phyloP scores from a whole-genome alignment of 352 stramenopile genomes.

The Pythium rhizo-oryzae region DNA sequence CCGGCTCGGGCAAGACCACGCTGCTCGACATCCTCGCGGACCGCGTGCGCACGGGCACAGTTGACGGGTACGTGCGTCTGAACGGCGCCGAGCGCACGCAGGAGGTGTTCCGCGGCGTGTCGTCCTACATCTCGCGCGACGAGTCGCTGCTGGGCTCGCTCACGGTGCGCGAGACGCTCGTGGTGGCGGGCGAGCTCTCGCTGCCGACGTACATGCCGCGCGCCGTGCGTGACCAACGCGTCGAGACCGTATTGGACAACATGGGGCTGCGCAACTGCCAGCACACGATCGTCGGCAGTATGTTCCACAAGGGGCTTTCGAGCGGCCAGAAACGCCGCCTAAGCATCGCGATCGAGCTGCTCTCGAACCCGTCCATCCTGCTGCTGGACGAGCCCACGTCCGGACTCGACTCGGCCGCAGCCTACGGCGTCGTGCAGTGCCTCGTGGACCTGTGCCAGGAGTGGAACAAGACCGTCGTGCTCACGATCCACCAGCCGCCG shows the following conservation, averaged over 20 bases:
- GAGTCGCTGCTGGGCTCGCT: slow-evolving; percentile 66
- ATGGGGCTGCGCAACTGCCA: slow-evolving; percentile 62
- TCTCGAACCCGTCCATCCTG: slow-evolving; percentile 93
- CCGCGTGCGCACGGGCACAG: slow-evolving; percentile 45
- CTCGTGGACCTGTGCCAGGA: slow-evolving; percentile 56
- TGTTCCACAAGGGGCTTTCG: slow-evolving; percentile 86
- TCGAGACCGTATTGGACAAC: slow-evolving; percentile 56
- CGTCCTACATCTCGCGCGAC: slow-evolving; percentile 45
- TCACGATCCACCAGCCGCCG: slow-evolving; percentile 88
- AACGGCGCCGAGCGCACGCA: slow-evolving; percentile 33
- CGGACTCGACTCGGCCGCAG: slow-evolving; percentile 88
- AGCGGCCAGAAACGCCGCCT: slow-evolving; percentile 91
- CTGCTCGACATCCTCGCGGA: slow-evolving; percentile 55
- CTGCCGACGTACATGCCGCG: slow-evolving; percentile 37
- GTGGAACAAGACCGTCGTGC: slow-evolving; percentile 74
- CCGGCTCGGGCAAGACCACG: slow-evolving; percentile 43
- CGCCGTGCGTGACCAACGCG: slow-evolving; percentile 37
- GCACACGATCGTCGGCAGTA: slow-evolving; percentile 72
- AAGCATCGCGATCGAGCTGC: slow-evolving; percentile 93
- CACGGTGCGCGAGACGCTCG: slow-evolving; percentile 67
- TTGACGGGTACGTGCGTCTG: slow-evolving; percentile 54
- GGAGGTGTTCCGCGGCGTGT: slow-evolving; percentile 28
- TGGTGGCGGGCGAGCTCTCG: slow-evolving; percentile 61
- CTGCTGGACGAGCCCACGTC: slow-evolving; percentile 95
- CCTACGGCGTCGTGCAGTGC: slow-evolving; percentile 85